Percentiles rank a stretch among this genome's conserved stretches.
These are phyloP conservation scores for Ophiostoma sp. DNA, from an alignment of 2,329 filamentous ascomycete species.

Conservation along the genomic window DNA sequence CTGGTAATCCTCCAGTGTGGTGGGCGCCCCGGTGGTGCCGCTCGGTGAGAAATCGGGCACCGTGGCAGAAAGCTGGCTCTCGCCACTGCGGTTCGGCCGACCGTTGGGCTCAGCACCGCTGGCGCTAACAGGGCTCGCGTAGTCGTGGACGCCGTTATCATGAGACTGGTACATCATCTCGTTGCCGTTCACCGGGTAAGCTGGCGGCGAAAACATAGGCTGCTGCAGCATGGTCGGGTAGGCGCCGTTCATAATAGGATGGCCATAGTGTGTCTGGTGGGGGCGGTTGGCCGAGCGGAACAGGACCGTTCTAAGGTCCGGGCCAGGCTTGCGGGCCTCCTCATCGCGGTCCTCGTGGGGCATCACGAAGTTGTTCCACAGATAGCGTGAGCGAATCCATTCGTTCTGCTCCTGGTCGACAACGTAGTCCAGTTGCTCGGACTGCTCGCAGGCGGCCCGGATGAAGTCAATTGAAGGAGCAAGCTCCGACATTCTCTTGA, in stretches of 20 bases:
- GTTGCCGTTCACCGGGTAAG: slow-evolving; percentile 35
- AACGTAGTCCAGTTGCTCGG: slow-evolving; percentile 71
- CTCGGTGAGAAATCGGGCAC: slow-evolving; percentile 62
- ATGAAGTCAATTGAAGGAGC: slow-evolving; percentile 72
- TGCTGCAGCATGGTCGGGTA: slow-evolving; percentile 34
- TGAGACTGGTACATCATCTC: slow-evolving; percentile 37
- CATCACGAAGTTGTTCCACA: slow-evolving; percentile 80
- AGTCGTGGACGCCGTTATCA: slow-evolving; percentile 17
- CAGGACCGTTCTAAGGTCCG: slow-evolving; percentile 33
- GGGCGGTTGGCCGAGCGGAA: slow-evolving; percentile 37
- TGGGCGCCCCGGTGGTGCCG: slow-evolving; percentile 27
- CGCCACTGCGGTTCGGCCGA: slow-evolving; percentile 42
- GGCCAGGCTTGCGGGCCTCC: slow-evolving; percentile 72
- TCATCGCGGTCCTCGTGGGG: slow-evolving; percentile 69
- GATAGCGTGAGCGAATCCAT: slow-evolving; percentile 70
- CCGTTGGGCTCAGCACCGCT: slow-evolving; percentile 42
- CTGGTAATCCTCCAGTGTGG: slow-evolving; percentile 38
- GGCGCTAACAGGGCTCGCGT: slow-evolving; percentile 33
- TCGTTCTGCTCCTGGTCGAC: slow-evolving; percentile 75
- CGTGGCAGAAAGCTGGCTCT: slow-evolving; percentile 60
- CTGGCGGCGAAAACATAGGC: slow-evolving; percentile 30
- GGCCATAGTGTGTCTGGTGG: slow-evolving; percentile 24
- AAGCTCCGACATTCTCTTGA: slow-evolving; percentile 77
- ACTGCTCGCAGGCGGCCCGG: slow-evolving; percentile 72
- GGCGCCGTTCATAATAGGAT: slow-evolving; percentile 37